Evolutionary conservation across 164 flowering plant species (phyloP).

Genomic region (Vitis labrusca): DNA sequence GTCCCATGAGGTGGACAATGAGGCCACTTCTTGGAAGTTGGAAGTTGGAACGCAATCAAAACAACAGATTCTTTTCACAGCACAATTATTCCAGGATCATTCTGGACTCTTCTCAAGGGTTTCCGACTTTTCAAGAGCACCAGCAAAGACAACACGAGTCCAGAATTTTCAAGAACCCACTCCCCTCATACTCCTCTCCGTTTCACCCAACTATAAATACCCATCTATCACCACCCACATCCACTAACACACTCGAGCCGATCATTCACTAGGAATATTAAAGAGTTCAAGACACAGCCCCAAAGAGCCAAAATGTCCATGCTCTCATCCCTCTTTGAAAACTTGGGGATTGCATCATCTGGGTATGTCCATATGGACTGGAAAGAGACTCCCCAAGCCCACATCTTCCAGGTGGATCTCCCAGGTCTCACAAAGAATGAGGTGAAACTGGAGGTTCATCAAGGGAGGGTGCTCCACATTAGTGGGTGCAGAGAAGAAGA

Average conservation of each 20-base stretch:
- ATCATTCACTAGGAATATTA: neutral
- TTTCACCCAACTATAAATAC: neutral
- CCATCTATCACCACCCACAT: neutral
- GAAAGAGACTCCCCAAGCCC: slow-evolving; percentile 33
- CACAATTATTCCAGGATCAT: neutral
- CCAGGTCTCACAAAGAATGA: slow-evolving; percentile 29
- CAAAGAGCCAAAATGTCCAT: no score
- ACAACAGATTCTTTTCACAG: no score
- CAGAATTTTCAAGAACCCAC: slow-evolving; percentile 16
- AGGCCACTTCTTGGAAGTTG: no score
- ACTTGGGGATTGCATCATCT: neutral
- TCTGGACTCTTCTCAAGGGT: neutral
- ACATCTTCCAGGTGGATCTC: slow-evolving; percentile 28
- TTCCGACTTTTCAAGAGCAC: neutral
- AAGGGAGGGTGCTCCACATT: slow-evolving; percentile 13
- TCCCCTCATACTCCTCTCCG: neutral
- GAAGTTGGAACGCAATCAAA: no score
- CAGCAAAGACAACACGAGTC: neutral
- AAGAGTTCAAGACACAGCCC: no score
- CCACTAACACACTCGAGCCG: neutral
- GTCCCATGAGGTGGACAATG: no score
- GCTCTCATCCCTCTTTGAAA: neutral
- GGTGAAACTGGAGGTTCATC: slow-evolving; percentile 24
- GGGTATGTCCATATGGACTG: slow-evolving; percentile 22
- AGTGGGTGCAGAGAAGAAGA: slow-evolving; percentile 18